A percentile compares a stretch with the other conserved stretches of the same genome.
Conservation (phyloP, 1,284 basidiomycete species). For the Anthracocystis walkeri region DNA sequence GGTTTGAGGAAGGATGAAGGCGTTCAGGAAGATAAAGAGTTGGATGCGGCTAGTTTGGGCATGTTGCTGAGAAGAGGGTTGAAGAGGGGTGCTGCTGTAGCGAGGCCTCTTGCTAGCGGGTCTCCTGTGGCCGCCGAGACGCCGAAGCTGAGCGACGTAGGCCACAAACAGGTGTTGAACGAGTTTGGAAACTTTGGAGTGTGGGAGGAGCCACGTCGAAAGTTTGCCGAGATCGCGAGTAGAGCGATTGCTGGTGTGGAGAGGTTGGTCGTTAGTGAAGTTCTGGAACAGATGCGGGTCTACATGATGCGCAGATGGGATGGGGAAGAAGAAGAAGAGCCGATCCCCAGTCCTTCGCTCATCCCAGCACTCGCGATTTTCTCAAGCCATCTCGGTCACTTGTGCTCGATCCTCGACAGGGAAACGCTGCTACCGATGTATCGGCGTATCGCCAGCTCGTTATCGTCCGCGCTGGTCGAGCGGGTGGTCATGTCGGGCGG, state of each 20-base stretch:
- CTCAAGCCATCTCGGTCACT: constrained; percentile 54
- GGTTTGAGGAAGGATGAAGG: constrained; percentile 38
- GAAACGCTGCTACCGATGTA: constrained; percentile 53
- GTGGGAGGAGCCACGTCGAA: constrained; percentile 55
- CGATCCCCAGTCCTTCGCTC: constrained; percentile 53
- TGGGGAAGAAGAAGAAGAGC: constrained; percentile 26
- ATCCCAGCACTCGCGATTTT: constrained; percentile 59
- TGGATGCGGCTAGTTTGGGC: constrained; percentile 62
- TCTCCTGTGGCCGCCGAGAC: constrained; percentile 10
- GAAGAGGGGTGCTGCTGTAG: constrained; percentile 50
- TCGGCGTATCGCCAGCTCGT: constrained; percentile 35
- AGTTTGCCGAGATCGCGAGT: constrained; percentile 46
- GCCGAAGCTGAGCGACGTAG: constrained; percentile 26
- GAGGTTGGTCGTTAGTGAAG: constrained; percentile 55
- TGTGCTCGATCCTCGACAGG: constrained; percentile 52
- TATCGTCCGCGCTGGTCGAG: constrained; percentile 54
- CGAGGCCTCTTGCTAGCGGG: constrained; percentile 22
- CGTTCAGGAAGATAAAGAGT: constrained; percentile 45
- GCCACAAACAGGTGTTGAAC: constrained; percentile 17
- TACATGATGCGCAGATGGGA: constrained; percentile 55
- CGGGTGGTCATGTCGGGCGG: constrained; percentile 59
- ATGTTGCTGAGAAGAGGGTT: constrained; percentile 53
- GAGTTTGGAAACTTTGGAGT: constrained; percentile 44
- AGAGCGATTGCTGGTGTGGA: constrained; percentile 52
- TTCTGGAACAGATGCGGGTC: constrained; percentile 50